Conservation (phyloP, 148 eudicot species). For the Amaranthus hypochondriacus region DNA sequence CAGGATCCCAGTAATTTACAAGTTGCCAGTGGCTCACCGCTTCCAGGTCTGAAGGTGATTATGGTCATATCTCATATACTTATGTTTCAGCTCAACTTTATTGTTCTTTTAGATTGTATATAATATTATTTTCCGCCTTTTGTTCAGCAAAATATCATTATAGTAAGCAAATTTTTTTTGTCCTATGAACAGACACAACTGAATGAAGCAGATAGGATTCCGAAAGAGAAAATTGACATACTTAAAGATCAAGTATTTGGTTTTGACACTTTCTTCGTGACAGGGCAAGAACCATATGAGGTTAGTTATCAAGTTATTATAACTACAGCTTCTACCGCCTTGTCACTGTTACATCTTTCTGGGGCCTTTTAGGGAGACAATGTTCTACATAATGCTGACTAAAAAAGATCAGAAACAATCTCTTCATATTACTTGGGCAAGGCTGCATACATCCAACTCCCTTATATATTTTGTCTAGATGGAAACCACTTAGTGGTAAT, state of each 20-base stretch:
- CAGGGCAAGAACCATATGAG: conserved; percentile 97
- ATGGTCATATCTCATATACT: conserved; percentile 22
- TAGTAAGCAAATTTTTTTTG: background rate
- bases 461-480: too few species aligned
- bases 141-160: conserved; percentile 11
- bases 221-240: conserved; percentile 83
- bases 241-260: conserved; percentile 90
- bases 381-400: too few species aligned
- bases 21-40: conserved; percentile 93
- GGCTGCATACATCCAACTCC: too few species aligned
- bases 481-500: too few species aligned
- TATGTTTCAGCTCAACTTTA: conserved; percentile 3
- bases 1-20: conserved; percentile 50
- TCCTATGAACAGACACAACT: conserved; percentile 52
- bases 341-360: background rate
- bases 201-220: conserved; percentile 64
- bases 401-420: too few species aligned
- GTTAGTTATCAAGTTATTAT: conserved; percentile 41
- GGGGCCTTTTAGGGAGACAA: background rate
- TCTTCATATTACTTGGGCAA: too few species aligned
- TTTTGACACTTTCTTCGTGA: conserved; percentile 92
- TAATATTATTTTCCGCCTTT: background rate
- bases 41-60: conserved; percentile 96
- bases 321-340: conserved; percentile 1
- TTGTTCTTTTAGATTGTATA: background rate